These are phyloP conservation scores for Brettanomyces bruxellensis DNA, from an alignment of 805 yeast species.

Conservation along the genomic window DNA sequence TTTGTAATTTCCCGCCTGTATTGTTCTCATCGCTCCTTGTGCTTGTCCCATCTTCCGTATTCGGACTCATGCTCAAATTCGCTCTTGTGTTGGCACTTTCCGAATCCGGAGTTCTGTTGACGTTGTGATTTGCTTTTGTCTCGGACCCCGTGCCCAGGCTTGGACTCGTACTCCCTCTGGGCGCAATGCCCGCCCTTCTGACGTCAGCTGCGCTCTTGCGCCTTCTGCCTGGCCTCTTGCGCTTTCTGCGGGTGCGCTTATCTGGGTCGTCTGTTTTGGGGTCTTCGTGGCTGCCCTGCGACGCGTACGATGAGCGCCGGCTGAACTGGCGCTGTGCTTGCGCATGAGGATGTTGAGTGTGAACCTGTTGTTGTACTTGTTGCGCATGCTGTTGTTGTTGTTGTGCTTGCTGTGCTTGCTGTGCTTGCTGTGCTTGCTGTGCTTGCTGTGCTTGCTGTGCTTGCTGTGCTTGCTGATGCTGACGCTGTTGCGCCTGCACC, in stretches of 20 bases:
- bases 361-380: neutral
- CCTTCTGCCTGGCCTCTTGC: neutral
- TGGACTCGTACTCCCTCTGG: too few relatives aligned
- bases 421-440: too few relatives aligned
- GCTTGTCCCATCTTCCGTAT: too few relatives aligned
- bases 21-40: too few relatives aligned
- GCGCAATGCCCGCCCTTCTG: neutral
- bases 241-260: neutral
- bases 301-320: neutral
- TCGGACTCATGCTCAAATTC: too few relatives aligned
- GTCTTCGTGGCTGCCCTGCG: neutral
- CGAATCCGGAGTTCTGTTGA: too few relatives aligned
- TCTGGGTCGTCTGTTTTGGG: neutral
- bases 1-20: too few relatives aligned
- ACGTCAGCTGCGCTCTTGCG: neutral
- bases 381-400: neutral
- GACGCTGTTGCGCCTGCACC: conserved; percentile 1
- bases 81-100: too few relatives aligned
- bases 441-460: too few relatives aligned
- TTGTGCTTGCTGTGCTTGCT: too few relatives aligned
- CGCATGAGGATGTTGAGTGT: neutral
- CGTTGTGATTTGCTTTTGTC: too few relatives aligned
- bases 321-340: neutral
- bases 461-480: conserved; percentile 1
- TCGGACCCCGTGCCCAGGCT: too few relatives aligned